Conservation (phyloP, 164 flowering plant genomes). For the Houttuynia cordata region DNA sequence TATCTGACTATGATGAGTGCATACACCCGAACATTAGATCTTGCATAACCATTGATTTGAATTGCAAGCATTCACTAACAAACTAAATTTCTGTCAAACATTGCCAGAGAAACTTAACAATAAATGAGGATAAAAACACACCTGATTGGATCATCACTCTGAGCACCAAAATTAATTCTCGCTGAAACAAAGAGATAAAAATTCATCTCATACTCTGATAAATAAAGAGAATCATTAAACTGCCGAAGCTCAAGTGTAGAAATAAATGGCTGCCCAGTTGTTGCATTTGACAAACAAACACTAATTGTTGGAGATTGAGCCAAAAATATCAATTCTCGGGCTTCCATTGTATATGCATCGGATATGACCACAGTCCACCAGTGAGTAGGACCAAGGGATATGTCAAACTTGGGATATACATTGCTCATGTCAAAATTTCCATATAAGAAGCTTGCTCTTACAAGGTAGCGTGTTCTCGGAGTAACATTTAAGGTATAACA, state of each 20-base stretch:
- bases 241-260: slow-evolving; percentile 97
- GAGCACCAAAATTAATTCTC: slow-evolving; percentile 93
- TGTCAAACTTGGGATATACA: slow-evolving; percentile 88
- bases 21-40: too few relatives aligned
- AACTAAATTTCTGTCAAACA: neutral
- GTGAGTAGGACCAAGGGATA: slow-evolving; percentile 80
- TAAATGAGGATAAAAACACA: slow-evolving; percentile 15
- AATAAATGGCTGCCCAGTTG: slow-evolving; percentile 91
- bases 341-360: slow-evolving; percentile 65
- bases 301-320: slow-evolving; percentile 59
- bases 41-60: neutral
- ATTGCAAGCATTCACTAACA: too few relatives aligned
- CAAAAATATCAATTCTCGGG: slow-evolving; percentile 65
- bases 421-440: slow-evolving; percentile 87
- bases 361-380: slow-evolving; percentile 94
- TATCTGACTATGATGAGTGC: neutral
- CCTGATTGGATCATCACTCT: slow-evolving; percentile 76
- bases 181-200: slow-evolving; percentile 82
- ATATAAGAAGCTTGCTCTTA: slow-evolving; percentile 86
- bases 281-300: slow-evolving; percentile 89
- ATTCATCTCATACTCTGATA: slow-evolving; percentile 53
- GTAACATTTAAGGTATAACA: slow-evolving; percentile 68
- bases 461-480: slow-evolving; percentile 69
- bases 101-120: neutral
- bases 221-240: slow-evolving; percentile 82